A percentile compares a stretch with the other conserved stretches of the same genome.
phyloP scores from a whole-genome alignment of 768 basidiomycete genomes.

The Epithele typhae region DNA sequence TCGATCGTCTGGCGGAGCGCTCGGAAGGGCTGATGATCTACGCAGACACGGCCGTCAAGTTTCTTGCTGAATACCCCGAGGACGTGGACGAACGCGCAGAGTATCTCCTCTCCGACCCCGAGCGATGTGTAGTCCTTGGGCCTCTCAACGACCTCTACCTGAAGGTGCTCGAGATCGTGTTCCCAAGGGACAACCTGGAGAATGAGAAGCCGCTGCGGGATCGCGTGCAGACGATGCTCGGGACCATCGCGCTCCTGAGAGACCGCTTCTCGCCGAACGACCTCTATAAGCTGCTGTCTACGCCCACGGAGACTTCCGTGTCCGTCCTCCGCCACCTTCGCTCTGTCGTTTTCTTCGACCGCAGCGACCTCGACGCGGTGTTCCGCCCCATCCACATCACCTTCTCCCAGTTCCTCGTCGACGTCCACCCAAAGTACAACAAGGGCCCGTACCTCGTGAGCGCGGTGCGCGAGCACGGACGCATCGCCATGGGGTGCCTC shows the following conservation, averaged over 20 bases:
- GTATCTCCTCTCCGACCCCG: neutral
- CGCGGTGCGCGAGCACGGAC: no score
- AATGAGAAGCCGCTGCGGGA: neutral
- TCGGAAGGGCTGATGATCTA: constrained; percentile 1
- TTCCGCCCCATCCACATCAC: neutral
- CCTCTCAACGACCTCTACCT: no score
- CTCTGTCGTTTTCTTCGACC: neutral
- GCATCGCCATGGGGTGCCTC: no score
- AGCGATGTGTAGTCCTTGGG: neutral
- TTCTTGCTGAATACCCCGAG: neutral
- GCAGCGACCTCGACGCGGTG: neutral
- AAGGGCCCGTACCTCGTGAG: no score
- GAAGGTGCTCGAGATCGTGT: neutral
- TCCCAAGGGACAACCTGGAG: neutral
- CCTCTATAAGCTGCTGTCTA: neutral
- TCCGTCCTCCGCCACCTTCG: neutral
- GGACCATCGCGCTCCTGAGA: neutral
- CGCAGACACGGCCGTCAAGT: neutral
- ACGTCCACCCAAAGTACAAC: no score
- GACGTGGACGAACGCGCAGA: neutral
- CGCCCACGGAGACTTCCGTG: neutral
- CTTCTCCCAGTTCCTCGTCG: constrained; percentile 1
- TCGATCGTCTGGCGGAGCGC: neutral
- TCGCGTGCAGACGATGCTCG: neutral
- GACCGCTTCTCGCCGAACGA: neutral